Evolutionary conservation across 108 stramenopile species (phyloP), one percentile per base, ranked within the genome.

Genomic region (Cylindrotheca fusiformis): DNA sequence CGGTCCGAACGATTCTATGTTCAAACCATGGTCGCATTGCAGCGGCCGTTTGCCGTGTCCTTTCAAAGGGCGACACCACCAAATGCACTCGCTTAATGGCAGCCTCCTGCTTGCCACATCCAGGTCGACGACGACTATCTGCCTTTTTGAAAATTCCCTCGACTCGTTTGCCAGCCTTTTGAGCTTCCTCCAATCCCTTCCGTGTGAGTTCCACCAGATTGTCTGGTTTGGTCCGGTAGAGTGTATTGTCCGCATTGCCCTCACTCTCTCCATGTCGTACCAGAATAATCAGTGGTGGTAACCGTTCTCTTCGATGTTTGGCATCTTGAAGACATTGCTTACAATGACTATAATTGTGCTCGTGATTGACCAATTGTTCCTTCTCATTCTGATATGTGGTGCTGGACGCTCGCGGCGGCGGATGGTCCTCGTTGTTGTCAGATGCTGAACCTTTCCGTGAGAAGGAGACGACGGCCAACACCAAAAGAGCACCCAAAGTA

Each of bases 51-150:
- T 83, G 78, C 22, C 67, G 29, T 18, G 76, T 75, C 19, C 85
- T 30, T 18, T 78, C 76, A 72, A 77, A 86, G 0, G 85, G 85
- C 10, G 82, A 83, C 1, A 83, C 59, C 36, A 80, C 47, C 26
- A 83, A 58, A 26, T 77, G 65, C 0, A 75, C 74, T 14, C 61
- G 54, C 1, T 33, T 46, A 6, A 63, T 71, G 1, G 28, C 17
- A 45, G 58, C 22, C 30, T 23, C 6, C 6, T 41, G 36, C 14
- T 6, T 41, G 10, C 10, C 36, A 14, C 36, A 41, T 41, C 10
- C 14, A 10, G 10, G 10, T 41, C 14, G 10, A 10, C 36, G 10
- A 41, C 36, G 36, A 10, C 10, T 10, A 41, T 71, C 61, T 32
- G 49, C 56, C 4, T 17, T 25, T 20, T 56, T 19, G 8, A 87